phyloP scores from a whole-genome alignment of 192 early-diverging fungal genomes.

The Chytriomyces sp. region DNA sequence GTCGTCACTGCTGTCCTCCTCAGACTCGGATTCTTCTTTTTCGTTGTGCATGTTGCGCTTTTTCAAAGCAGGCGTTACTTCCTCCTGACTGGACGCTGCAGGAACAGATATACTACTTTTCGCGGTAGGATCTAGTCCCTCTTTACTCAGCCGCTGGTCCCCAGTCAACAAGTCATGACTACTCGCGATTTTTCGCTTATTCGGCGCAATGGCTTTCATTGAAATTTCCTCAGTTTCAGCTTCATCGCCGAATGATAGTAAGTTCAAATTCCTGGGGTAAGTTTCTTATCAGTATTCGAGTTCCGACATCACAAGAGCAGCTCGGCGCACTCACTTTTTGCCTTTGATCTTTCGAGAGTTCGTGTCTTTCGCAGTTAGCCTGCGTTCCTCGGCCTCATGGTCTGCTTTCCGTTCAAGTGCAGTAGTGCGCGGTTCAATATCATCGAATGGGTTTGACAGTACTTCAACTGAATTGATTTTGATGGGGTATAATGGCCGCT shows the following conservation, averaged over 20 bases:
- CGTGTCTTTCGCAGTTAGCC: conserved; percentile 14
- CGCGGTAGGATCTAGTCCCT: conserved; percentile 9
- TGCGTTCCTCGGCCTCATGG: conserved; percentile 41
- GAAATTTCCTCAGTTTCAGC: conserved; percentile 54
- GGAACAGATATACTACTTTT: too few species aligned
- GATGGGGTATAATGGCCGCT: conserved; percentile 79
- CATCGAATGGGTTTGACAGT: conserved; percentile 87
- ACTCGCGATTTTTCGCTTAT: conserved; percentile 65
- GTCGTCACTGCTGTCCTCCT: conserved; percentile 6
- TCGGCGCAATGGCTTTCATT: conserved; percentile 1
- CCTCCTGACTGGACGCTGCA: too few species aligned
- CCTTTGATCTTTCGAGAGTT: conserved; percentile 50
- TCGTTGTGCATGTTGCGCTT: too few species aligned
- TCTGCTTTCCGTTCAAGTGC: conserved; percentile 49
- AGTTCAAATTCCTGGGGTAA: conserved; percentile 65
- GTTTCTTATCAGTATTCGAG: neutral
- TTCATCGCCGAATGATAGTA: conserved; percentile 91
- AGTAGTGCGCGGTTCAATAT: conserved; percentile 78
- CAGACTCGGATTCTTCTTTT: neutral
- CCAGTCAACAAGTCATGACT: conserved; percentile 76
- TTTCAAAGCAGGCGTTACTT: too few species aligned
- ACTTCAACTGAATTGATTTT: conserved; percentile 70
- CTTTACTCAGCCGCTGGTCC: conserved; percentile 39
- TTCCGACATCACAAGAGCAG: conserved; percentile 8
- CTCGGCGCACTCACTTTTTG: conserved; percentile 60